Conservation (phyloP, 2,329 filamentous ascomycete species). For the Venturia nashicola region DNA sequence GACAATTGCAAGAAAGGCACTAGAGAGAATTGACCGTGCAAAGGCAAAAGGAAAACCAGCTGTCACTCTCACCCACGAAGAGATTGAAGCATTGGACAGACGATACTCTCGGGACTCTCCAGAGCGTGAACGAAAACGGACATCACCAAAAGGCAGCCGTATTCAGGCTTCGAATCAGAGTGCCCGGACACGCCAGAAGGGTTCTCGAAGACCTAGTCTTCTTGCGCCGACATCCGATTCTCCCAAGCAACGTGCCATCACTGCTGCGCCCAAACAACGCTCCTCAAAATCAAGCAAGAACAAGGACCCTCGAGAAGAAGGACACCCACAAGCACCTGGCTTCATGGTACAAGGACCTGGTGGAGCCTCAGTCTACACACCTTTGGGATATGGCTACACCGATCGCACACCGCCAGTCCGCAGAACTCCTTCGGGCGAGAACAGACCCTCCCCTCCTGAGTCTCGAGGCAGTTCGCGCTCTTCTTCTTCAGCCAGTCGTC, state of each 20-base stretch:
- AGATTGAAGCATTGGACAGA: conserved; percentile 56
- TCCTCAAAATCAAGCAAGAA: not conserved
- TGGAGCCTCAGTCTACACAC: conserved; percentile 4
- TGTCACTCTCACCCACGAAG: conserved; percentile 66
- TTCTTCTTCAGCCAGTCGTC: not conserved
- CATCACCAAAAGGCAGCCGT: not conserved
- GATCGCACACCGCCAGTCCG: not conserved
- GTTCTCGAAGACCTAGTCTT: conserved; percentile 2
- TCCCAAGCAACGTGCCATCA: conserved; percentile 3
- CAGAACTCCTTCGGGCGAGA: conserved; percentile 1
- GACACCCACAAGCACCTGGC: not conserved
- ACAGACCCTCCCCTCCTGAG: not conserved
- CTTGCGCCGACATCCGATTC: not conserved
- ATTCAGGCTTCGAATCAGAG: not conserved
- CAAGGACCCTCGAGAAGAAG: not conserved
- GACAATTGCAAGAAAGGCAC: conserved; percentile 60
- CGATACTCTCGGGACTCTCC: conserved; percentile 5
- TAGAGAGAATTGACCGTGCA: conserved; percentile 69
- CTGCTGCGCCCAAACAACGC: not conserved
- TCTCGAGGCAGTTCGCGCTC: conserved; percentile 7
- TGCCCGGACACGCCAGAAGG: conserved; percentile 6
- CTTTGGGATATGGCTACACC: not conserved
- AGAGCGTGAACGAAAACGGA: conserved; percentile 2
- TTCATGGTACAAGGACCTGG: conserved; percentile 7
- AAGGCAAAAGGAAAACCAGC: conserved; percentile 64